phyloP scores from a whole-genome alignment of 2,329 filamentous ascomycete genomes.

The Pezicula carpinea region DNA sequence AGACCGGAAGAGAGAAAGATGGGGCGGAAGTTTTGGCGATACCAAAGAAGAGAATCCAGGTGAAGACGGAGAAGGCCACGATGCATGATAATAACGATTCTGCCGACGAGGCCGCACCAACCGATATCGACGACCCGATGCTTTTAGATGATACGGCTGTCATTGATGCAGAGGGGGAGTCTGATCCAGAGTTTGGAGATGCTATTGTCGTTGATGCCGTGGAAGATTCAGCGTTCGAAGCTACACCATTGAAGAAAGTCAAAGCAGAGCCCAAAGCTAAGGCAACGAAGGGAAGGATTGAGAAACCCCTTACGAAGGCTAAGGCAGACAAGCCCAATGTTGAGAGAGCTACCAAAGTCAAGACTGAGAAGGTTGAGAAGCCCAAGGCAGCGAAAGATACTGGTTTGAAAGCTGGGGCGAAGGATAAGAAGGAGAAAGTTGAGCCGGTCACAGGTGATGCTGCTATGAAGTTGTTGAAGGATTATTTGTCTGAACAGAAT shows the following conservation, averaged over 20 bases:
- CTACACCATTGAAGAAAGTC: not conserved
- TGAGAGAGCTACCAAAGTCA: constrained; percentile 5
- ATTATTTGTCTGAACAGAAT: constrained; percentile 34
- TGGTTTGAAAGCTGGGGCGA: constrained; percentile 9
- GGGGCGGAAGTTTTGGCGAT: not conserved
- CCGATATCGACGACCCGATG: not conserved
- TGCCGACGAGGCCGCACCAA: not conserved
- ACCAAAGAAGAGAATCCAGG: not conserved
- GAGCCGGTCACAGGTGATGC: constrained; percentile 24
- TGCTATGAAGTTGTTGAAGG: constrained; percentile 29
- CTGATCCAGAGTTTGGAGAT: not conserved
- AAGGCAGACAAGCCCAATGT: constrained; percentile 8
- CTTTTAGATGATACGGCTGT: not conserved
- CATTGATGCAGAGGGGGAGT: not conserved
- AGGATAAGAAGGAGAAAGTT: constrained; percentile 21
- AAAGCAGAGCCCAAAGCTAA: not conserved
- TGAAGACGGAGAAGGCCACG: not conserved
- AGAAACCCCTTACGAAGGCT: not conserved
- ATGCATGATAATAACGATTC: not conserved
- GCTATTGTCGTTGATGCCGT: not conserved
- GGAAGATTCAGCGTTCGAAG: not conserved
- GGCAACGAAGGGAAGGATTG: not conserved
- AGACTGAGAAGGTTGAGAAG: constrained; percentile 7
- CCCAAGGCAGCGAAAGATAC: constrained; percentile 10
- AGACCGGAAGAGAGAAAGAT: constrained; percentile 15